A percentile compares a stretch with the other conserved stretches of the same genome.
Evolutionary conservation across 2,329 filamentous ascomycete species (phyloP).

Genomic region (Penicillium expansum): DNA sequence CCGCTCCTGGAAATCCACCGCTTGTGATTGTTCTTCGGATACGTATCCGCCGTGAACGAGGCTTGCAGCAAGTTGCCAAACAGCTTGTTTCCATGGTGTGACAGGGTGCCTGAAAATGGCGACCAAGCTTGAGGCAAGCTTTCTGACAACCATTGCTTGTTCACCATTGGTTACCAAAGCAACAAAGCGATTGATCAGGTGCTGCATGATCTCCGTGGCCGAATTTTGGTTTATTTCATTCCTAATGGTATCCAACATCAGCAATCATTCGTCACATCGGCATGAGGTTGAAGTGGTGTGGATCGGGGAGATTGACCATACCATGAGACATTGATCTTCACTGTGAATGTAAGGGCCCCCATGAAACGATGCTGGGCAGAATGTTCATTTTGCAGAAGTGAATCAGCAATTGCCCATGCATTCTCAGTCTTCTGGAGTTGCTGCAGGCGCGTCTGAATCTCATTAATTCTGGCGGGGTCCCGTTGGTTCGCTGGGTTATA

Average conservation of each 20-base stretch:
- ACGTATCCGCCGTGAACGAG: slow-evolving; percentile 40
- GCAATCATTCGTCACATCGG: neutral
- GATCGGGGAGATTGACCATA: slow-evolving; percentile 37
- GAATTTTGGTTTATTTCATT: slow-evolving; percentile 37
- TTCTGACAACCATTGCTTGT: slow-evolving; percentile 42
- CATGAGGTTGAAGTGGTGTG: too few species aligned
- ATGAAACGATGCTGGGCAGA: slow-evolving; percentile 79
- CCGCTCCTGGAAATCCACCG: slow-evolving; percentile 29
- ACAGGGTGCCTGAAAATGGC: slow-evolving; percentile 44
- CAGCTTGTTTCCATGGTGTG: slow-evolving; percentile 38
- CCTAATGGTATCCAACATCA: slow-evolving; percentile 21
- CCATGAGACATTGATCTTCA: slow-evolving; percentile 93
- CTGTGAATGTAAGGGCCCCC: slow-evolving; percentile 84
- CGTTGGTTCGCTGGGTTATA: slow-evolving; percentile 47
- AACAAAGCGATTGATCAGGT: slow-evolving; percentile 45
- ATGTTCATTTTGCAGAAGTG: slow-evolving; percentile 65
- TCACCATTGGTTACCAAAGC: slow-evolving; percentile 40
- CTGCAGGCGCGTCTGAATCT: slow-evolving; percentile 72
- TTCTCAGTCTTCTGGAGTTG: slow-evolving; percentile 72
- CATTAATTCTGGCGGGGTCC: slow-evolving; percentile 43
- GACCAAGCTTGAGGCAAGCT: slow-evolving; percentile 48
- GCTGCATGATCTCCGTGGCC: slow-evolving; percentile 37
- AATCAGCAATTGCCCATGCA: slow-evolving; percentile 83
- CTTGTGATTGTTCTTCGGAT: slow-evolving; percentile 32
- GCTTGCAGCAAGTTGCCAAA: slow-evolving; percentile 40